Conservation (phyloP, 1,284 basidiomycete genomes). For the Xerocomus nothofagi region DNA sequence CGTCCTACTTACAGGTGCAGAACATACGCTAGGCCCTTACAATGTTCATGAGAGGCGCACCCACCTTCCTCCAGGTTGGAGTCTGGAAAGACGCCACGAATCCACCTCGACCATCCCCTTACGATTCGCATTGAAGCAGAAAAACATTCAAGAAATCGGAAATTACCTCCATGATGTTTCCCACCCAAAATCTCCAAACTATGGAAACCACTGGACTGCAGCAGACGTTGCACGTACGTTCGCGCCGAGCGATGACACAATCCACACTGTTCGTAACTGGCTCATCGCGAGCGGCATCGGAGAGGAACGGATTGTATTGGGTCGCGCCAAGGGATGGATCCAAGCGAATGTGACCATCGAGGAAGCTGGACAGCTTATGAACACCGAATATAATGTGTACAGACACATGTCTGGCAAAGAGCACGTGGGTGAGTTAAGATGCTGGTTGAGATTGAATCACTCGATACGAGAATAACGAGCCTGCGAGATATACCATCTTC, state of each 20-base stretch:
- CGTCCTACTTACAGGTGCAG: no score
- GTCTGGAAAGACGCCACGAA: neutral
- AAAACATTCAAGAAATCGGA: no score
- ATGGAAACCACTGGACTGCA: conserved; percentile 44
- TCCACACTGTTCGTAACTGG: conserved; percentile 41
- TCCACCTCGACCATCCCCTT: conserved; percentile 18
- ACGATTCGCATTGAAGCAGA: conserved; percentile 33
- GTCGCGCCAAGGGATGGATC: conserved; percentile 40
- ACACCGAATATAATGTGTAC: conserved; percentile 44
- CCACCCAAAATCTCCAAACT: conserved; percentile 41
- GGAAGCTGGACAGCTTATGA: conserved; percentile 43
- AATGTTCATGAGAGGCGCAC: no score
- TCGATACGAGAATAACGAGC: conserved; percentile 28
- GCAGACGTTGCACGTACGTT: conserved; percentile 40
- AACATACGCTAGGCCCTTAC: no score
- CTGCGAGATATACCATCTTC: conserved; percentile 45
- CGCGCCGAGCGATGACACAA: conserved; percentile 37
- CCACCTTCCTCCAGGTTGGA: no score
- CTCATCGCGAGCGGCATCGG: conserved; percentile 36
- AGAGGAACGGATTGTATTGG: conserved; percentile 12
- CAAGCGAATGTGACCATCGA: conserved; percentile 37
- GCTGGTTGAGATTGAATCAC: neutral
- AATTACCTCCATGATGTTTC: conserved; percentile 39
- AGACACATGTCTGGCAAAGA: conserved; percentile 35
- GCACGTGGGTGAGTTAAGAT: conserved; percentile 28